Percentiles rank a stretch among this genome's conserved stretches.
These are phyloP conservation scores for Globisporangium barbulae DNA, from an alignment of 352 stramenopile species.

Conservation along the genomic window DNA sequence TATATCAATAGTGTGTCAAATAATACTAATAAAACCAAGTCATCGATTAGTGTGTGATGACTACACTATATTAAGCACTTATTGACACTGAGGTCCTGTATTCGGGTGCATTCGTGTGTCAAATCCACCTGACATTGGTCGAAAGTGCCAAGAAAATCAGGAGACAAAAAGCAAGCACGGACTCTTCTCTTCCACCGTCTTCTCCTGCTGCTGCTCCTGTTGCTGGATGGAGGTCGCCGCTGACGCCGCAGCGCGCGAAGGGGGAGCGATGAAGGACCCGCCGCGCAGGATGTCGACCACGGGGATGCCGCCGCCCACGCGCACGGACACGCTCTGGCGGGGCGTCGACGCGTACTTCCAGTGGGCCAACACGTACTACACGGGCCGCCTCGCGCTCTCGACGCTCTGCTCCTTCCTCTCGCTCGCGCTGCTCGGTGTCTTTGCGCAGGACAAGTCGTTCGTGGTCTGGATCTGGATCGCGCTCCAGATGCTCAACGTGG, in stretches of 20 bases:
- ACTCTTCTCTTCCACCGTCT: too few species aligned
- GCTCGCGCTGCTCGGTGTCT: slow-evolving; percentile 37
- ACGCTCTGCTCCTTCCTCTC: slow-evolving; percentile 44
- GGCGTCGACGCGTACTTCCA: slow-evolving; percentile 47
- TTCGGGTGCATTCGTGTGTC: too few species aligned
- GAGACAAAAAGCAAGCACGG: too few species aligned
- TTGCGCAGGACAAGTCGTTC: slow-evolving; percentile 22
- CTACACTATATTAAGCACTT: too few species aligned
- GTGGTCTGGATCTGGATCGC: slow-evolving; percentile 44
- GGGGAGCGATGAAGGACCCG: not conserved
- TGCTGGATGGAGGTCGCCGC: not conserved
- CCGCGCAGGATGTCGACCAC: slow-evolving; percentile 8
- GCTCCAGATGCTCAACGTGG: slow-evolving; percentile 54
- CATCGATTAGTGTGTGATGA: too few species aligned
- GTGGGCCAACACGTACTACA: slow-evolving; percentile 73
- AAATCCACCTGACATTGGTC: too few species aligned
- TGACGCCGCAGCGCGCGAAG: not conserved
- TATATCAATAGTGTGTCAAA: too few species aligned
- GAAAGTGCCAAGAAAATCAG: too few species aligned
- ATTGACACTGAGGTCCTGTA: too few species aligned
- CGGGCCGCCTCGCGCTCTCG: slow-evolving; percentile 45
- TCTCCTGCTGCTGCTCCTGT: too few species aligned
- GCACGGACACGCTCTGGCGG: slow-evolving; percentile 19
- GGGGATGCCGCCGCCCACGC: slow-evolving; percentile 7
- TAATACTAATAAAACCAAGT: too few species aligned